Base-by-base conservation (phyloP, 371 early-diverging fungal species). In the Smittium culicis region DNA sequence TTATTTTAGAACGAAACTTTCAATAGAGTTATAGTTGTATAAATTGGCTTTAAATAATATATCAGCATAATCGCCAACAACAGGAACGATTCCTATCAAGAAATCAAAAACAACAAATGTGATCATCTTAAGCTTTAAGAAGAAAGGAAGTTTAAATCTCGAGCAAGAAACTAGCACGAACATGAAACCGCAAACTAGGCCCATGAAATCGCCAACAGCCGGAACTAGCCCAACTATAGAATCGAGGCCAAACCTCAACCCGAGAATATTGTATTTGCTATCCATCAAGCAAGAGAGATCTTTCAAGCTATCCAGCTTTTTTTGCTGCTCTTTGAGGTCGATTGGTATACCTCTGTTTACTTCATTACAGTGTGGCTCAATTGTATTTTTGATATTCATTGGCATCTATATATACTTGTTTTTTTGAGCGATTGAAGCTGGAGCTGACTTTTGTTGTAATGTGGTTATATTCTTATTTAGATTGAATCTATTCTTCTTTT, bases 1-100 rank as follows among this genome's bases (percentile, higher is more conserved):
- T n/a, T n/a, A n/a, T n/a, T 87, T 29, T 93, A 93, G 54, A 29
- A 76, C 74, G 45, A 71, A 68, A 27, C 69, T 58, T 30, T 73
- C 69, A 34, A 76, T 66, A 0, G 75, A 67, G 58, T 1, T 54
- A 33, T 72, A 65, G 66, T 77, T 77, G 20, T 73, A 67, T 68
- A 71, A 54, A 67, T 77, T 77, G 11, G 77, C 75, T 34, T 76
- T 76, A 71, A 73, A 75, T 34, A 69, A 11, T 17, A 67, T 65
- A 56, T 76, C 77, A 8, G 72, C 59, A 1, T 75, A 34, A 68
- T 77, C 77, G 55, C 77, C 77, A 28, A 77, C 60, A 16, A 75
- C 20, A 2, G 77, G 77, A 14, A 77, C 68, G 63, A 73, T 62
- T 20, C 77, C 77, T 3, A 74, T 69, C 14, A 33, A 30, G 60